phyloP scores from a whole-genome alignment of 108 stramenopile species.

The Tribonema minus region DNA sequence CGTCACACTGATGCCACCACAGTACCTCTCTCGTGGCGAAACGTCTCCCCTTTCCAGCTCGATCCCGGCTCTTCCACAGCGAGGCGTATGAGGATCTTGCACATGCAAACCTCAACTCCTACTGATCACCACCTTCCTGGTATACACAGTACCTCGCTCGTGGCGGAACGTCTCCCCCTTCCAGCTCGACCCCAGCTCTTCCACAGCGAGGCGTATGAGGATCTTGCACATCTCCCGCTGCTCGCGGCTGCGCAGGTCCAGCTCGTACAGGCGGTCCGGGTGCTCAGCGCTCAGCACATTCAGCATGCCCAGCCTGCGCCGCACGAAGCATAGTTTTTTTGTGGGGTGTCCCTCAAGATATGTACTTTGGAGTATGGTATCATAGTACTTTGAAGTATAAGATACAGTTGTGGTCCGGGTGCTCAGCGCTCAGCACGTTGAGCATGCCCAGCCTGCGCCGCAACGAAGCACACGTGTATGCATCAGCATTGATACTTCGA shows the following conservation, averaged over 20 bases:
- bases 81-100: slow-evolving; percentile 13
- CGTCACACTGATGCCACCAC: too few relatives aligned
- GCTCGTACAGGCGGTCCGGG: slow-evolving; percentile 21
- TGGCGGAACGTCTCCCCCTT: slow-evolving; percentile 2
- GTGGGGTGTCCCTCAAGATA: not conserved
- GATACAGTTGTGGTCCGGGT: not conserved
- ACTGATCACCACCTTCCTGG: too few relatives aligned
- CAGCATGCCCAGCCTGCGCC: slow-evolving; percentile 20
- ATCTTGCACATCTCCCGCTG: slow-evolving; percentile 20
- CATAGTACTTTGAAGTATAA: not conserved
- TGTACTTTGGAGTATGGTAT: not conserved
- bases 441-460: too few relatives aligned
- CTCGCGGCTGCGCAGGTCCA: slow-evolving; percentile 14
- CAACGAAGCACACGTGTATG: not conserved
- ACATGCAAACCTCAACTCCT: too few relatives aligned
- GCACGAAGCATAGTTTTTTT: not conserved
- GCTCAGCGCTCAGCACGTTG: not conserved
- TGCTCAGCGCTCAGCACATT: slow-evolving; percentile 6
- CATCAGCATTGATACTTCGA: not conserved
- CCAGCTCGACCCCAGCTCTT: slow-evolving; percentile 33
- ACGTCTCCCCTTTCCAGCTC: slow-evolving; percentile 16
- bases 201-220: slow-evolving; percentile 5
- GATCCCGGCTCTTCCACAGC: slow-evolving; percentile 23
- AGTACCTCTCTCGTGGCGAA: too few relatives aligned
- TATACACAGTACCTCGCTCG: not conserved